These are phyloP conservation scores for Pleurotus sapidus DNA, from an alignment of 768 basidiomycete species.

Conservation along the genomic window DNA sequence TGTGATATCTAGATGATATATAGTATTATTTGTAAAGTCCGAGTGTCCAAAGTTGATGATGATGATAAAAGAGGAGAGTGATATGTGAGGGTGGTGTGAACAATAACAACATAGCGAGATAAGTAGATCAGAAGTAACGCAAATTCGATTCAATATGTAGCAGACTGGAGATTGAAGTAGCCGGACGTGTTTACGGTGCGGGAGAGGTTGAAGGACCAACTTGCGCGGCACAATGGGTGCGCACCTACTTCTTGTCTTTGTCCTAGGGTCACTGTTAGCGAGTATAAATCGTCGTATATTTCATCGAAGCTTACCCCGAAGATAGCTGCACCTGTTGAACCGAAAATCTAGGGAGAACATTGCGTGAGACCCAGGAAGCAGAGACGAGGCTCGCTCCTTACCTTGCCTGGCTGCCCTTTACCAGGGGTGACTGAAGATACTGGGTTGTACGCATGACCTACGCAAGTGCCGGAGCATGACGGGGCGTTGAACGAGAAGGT, in stretches of 20 bases:
- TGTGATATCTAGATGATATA: not conserved
- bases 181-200: no score
- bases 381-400: not conserved
- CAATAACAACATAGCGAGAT: not conserved
- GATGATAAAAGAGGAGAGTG: not conserved
- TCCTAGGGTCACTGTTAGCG: no score
- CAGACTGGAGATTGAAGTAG: no score
- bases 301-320: not conserved
- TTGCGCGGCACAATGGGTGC: no score
- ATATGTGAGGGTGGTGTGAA: not conserved
- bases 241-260: no score
- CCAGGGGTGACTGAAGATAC: not conserved
- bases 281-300: no score
- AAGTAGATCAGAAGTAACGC: not conserved
- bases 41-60: conserved; percentile 4
- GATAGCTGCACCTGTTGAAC: not conserved
- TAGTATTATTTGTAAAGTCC: not conserved
- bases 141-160: not conserved
- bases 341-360: not conserved
- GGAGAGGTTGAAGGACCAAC: no score
- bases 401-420: conserved; percentile 3
- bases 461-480: not conserved
- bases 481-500: conserved; percentile 7
- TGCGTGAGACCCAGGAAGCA: not conserved
- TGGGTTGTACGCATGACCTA: conserved; percentile 2